These are phyloP conservation scores for Aegilops tauschii DNA, from an alignment of 176 grass and related monocot species.

Conservation along the genomic window DNA sequence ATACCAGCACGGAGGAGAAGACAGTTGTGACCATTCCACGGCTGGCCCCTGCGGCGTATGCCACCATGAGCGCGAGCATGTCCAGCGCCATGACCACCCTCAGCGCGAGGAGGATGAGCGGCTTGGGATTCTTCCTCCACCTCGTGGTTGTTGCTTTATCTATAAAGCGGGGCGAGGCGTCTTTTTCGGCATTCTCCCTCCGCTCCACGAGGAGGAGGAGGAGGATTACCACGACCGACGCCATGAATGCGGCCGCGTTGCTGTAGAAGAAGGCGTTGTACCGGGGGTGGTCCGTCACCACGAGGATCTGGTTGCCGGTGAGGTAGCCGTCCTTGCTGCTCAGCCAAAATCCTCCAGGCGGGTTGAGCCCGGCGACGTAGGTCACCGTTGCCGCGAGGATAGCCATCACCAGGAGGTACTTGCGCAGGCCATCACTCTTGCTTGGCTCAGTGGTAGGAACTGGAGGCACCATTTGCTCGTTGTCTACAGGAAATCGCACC, in stretches of 20 bases:
- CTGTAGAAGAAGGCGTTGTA: slow-evolving; percentile 32
- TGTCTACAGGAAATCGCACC: too few relatives aligned
- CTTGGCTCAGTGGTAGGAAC: not conserved
- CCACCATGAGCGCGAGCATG: not conserved
- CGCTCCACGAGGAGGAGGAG: not conserved
- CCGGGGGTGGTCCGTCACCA: not conserved
- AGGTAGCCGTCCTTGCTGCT: slow-evolving; percentile 8
- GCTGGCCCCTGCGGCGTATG: slow-evolving; percentile 19
- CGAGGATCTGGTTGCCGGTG: slow-evolving; percentile 20
- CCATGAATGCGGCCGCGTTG: slow-evolving; percentile 12
- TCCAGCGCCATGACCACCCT: slow-evolving; percentile 2
- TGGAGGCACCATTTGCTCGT: too few relatives aligned
- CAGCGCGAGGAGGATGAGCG: not conserved
- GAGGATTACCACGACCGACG: slow-evolving; percentile 6
- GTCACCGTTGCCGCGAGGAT: slow-evolving; percentile 3
- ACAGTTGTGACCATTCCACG: not conserved
- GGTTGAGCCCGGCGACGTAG: slow-evolving; percentile 42
- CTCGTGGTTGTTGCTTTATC: too few relatives aligned
- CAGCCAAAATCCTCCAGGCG: slow-evolving; percentile 39
- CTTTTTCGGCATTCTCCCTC: not conserved
- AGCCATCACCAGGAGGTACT: slow-evolving; percentile 36
- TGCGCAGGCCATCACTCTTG: not conserved
- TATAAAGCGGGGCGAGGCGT: too few relatives aligned
- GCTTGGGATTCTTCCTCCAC: too few relatives aligned
- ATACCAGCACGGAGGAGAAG: not conserved